phyloP scores from a whole-genome alignment of 2,329 filamentous ascomycete species.

The Sclerotiophoma versabilis region DNA sequence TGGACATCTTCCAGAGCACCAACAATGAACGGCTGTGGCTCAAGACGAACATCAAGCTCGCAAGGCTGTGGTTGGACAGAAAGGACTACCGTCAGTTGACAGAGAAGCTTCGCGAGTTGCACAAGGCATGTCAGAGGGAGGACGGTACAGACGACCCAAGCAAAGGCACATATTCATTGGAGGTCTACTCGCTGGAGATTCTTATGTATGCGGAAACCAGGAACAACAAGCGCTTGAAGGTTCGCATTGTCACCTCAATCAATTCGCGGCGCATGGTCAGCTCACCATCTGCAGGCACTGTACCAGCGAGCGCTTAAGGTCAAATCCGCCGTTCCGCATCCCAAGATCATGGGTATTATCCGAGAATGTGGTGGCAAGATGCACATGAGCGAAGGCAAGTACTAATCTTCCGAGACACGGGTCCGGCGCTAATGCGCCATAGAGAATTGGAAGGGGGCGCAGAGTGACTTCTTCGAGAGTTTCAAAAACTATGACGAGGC shows the following conservation, averaged over 20 bases:
- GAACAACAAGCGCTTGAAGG: constrained; percentile 97
- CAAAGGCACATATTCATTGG: constrained; percentile 95
- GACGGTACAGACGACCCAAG: constrained; percentile 90
- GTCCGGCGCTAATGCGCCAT: constrained; percentile 31
- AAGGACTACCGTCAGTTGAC: constrained; percentile 84
- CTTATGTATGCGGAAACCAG: constrained; percentile 97
- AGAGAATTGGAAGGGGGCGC: constrained; percentile 98
- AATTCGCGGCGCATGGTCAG: constrained; percentile 29
- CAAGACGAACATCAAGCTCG: constrained; percentile 97
- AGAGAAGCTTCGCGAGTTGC: constrained; percentile 86
- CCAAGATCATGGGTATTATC: constrained; percentile 99
- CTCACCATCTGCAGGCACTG: constrained; percentile 61
- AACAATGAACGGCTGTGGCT: constrained; percentile 98
- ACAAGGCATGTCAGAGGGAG: constrained; percentile 84
- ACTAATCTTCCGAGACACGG: constrained; percentile 17
- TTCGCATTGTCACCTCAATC: constrained; percentile 38
- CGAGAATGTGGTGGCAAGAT: constrained; percentile 99
- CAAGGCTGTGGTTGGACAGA: constrained; percentile 86
- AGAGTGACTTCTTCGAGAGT: constrained; percentile 97
- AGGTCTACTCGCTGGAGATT: constrained; percentile 96
- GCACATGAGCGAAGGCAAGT: constrained; percentile 89
- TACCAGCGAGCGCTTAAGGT: constrained; percentile 93
- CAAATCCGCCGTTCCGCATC: constrained; percentile 95
- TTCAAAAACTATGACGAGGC: constrained; percentile 99
- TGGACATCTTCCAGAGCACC: constrained; percentile 93